Evolutionary conservation across 352 stramenopile genomes (phyloP), one percentile per base, ranked within the genome.

Genomic region (Pythium aquatile): DNA sequence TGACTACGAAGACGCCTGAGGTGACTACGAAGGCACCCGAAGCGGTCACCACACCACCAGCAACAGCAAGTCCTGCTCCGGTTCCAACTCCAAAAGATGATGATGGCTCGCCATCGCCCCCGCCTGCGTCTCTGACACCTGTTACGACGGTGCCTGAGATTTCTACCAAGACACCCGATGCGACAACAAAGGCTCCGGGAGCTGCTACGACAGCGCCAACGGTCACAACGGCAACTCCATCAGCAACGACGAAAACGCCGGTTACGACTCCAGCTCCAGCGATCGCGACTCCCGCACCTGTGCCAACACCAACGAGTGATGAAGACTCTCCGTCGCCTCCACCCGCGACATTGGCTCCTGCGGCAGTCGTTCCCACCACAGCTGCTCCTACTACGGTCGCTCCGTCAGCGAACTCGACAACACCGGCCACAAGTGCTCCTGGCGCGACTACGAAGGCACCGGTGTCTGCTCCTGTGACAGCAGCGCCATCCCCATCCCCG

Each of bases 311-410:
- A 2, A 10, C 53, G 16, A 17, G 10, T 39, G 55, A 60, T 49
- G 33, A 39, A 1, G 55, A 60, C 10, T 69, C 63, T 8, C 63
- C 63, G 7, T n/a, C 55, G 17, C 63, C 63, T 20, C 61, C 61
- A 2, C 61, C 61, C 1, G 48, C 49, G 28, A 54, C 13, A 8
- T 53, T 65, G 1, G 37, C 46, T 3, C 58, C 47, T 1, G 37
- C 24, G n/a, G 30, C 49, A 16, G 40, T 54, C 29, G n/a, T 26
- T 4, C 40, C 40, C 4, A 48, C 40, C 40, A 48, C 40, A 28
- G 40, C 9, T 24, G n/a, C n/a, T 0, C 40, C 40, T 20, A 26
- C 14, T 13, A 48, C 40, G 3, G 40, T 26, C 13, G 54, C 54
- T 51, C 54, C 54, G 14, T 51, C 54, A 2, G 44, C 8, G 11